Conservation (phyloP, 2,329 filamentous ascomycete species). For the Aspergillus arachidicola region DNA sequence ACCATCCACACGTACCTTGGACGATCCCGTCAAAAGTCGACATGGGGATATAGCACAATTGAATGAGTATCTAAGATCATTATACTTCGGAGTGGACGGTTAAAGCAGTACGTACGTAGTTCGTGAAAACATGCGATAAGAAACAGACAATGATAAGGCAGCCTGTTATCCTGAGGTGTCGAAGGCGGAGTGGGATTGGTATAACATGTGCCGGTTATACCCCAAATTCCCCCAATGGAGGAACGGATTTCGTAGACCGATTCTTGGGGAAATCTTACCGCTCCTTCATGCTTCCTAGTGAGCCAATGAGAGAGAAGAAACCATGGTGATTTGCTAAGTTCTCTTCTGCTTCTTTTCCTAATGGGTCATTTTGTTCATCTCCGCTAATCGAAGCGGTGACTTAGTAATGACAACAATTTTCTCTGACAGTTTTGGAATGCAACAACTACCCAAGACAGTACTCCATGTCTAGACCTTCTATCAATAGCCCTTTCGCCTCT, state of each 20-base stretch:
- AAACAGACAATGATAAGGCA: background rate
- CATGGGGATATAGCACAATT: constrained; percentile 53
- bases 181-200: background rate
- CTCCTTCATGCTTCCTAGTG: background rate
- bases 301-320: background rate
- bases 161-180: background rate
- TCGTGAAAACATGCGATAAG: background rate
- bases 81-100: background rate
- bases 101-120: too few species aligned
- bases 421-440: background rate
- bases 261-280: background rate
- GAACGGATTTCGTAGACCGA: background rate
- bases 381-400: background rate
- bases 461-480: constrained; percentile 6
- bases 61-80: background rate
- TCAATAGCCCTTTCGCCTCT: constrained; percentile 12
- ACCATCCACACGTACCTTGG: constrained; percentile 35
- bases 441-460: background rate
- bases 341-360: background rate
- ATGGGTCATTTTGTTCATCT: background rate
- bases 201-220: background rate
- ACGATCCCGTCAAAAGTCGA: constrained; percentile 76
- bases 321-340: background rate
- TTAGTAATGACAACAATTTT: background rate
- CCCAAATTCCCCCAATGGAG: background rate